phyloP scores from a whole-genome alignment of 2,329 filamentous ascomycete species.

The Sclerotinia glacialis region DNA sequence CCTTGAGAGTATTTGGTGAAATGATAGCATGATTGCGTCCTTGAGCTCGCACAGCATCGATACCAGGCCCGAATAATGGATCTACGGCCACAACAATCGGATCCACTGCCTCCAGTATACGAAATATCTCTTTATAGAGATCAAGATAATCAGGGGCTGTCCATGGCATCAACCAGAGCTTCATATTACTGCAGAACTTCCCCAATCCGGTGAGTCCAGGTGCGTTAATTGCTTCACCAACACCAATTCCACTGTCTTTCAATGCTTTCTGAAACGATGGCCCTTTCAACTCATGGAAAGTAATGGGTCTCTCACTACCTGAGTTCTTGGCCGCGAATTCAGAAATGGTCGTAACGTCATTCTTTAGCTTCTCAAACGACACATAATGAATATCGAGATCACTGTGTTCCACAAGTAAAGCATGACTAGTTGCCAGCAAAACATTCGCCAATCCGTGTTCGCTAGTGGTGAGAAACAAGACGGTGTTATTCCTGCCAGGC shows the following conservation, averaged over 20 bases:
- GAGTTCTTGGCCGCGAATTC: slow-evolving; percentile 1
- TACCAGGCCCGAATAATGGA: slow-evolving; percentile 43
- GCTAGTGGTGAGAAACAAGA: slow-evolving; percentile 46
- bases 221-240: neutral
- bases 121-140: slow-evolving; percentile 41
- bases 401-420: slow-evolving; percentile 39
- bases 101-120: slow-evolving; percentile 41
- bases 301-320: neutral
- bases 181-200: slow-evolving; percentile 29
- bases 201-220: neutral
- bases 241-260: neutral
- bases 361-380: slow-evolving; percentile 41
- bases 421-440: slow-evolving; percentile 43
- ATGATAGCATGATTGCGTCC: slow-evolving; percentile 38
- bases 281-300: slow-evolving; percentile 11
- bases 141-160: slow-evolving; percentile 42
- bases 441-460: slow-evolving; percentile 48
- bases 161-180: slow-evolving; percentile 39
- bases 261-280: neutral
- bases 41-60: slow-evolving; percentile 44
- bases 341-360: slow-evolving; percentile 33
- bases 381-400: slow-evolving; percentile 45
- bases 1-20: slow-evolving; percentile 44
- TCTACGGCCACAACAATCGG: slow-evolving; percentile 45
- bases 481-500: slow-evolving; percentile 25